Evolutionary conservation across 345 rosid species (phyloP), one percentile per base, ranked within the genome.

Genomic region (Brassica cretica): DNA sequence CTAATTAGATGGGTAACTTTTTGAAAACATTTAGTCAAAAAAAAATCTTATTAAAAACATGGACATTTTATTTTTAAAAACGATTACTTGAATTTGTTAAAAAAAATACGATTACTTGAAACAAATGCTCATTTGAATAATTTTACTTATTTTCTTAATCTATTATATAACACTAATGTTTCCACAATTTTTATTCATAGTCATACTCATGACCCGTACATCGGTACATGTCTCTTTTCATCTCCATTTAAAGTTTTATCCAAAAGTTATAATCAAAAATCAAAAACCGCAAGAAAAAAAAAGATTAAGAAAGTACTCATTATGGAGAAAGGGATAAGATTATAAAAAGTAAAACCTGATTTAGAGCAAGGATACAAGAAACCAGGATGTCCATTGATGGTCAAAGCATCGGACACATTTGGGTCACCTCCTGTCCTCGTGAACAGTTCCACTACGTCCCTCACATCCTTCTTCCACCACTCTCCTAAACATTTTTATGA

Each of bases 361-460:
- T 68, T 33, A 24, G 86, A 82, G 82, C 86, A 80, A 8, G 83
- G 77, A 74, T 76, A 80, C 9, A 72, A 77, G 62, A 82, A 74
- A 56, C 89, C 91, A 6, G 91, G 87, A 63, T 78, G 84, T 60
- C 91, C 86, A 71, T 86, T 88, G 24, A 85, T 85, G 1, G 85
- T 88, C 61, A 81, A 78, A 8, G 88, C 93, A 83, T 89, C 86
- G 0, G 86, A 86, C 15, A 51, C 29, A 29, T 82, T 79, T 0
- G 85, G 82, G 18, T 76, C 59, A 5, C 80, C 84, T 41, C 89
- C 88, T 0, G 79, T 19, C 27, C 5, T 41, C 1, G 0, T 11
- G 63, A 72, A 18, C 25, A 10, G 15, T 3, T 79, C 51, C 35
- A 44, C 67, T 2, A 85, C 64, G 4, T 78, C 71, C 55, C 56